These are phyloP conservation scores for Phaffia tasmanica DNA, from an alignment of 768 basidiomycete species.

Conservation along the genomic window DNA sequence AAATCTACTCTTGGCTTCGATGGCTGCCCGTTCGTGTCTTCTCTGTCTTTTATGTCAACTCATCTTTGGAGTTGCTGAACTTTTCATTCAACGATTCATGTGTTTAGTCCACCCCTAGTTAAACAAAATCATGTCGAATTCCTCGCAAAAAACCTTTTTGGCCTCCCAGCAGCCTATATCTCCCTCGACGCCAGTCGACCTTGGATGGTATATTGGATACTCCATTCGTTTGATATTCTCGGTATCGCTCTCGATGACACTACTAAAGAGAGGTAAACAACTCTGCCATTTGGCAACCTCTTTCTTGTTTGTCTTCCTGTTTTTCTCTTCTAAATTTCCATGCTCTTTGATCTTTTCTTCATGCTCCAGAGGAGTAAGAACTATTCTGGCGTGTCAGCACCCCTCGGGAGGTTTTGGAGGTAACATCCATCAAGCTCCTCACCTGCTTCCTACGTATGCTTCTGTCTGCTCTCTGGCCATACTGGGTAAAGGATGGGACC, in stretches of 20 bases:
- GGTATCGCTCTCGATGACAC: slow-evolving; percentile 67
- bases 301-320: not conserved
- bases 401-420: slow-evolving; percentile 83
- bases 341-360: not conserved
- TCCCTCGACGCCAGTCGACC: slow-evolving; percentile 89
- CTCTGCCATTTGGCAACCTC: not conserved
- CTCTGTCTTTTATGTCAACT: not conserved
- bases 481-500: slow-evolving; percentile 78
- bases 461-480: slow-evolving; percentile 73
- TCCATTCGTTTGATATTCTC: slow-evolving; percentile 69
- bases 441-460: slow-evolving; percentile 83
- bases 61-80: slow-evolving; percentile 11
- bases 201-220: slow-evolving; percentile 87
- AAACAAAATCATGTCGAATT: slow-evolving; percentile 62
- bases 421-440: slow-evolving; percentile 76
- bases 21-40: slow-evolving; percentile 12
- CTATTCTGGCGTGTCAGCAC: slow-evolving; percentile 70
- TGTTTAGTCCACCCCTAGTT: slow-evolving; percentile 40
- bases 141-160: slow-evolving; percentile 58
- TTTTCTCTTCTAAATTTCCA: not conserved
- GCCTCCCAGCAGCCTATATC: slow-evolving; percentile 66
- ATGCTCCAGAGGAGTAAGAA: slow-evolving; percentile 57
- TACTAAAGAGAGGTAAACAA: slow-evolving; percentile 57
- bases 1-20: not conserved
- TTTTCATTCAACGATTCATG: not conserved